A percentile compares a stretch with the other conserved stretches of the same genome.
Evolutionary conservation across 1,284 basidiomycete species (phyloP).

Genomic region (Cryptococcus sp.): DNA sequence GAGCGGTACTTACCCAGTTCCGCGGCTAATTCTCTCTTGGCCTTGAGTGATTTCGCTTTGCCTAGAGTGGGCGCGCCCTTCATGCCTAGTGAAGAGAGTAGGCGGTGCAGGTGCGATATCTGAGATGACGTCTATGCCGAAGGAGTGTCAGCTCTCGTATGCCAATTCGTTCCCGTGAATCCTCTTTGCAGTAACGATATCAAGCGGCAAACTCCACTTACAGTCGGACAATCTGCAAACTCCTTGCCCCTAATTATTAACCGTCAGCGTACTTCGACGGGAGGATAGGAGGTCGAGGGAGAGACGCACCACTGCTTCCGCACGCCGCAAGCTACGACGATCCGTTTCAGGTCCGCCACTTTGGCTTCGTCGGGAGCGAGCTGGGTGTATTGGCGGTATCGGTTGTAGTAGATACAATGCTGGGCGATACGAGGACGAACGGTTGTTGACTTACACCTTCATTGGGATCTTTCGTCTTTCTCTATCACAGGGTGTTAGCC

Average conservation of each 20-base stretch:
- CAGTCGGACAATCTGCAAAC: slow-evolving; percentile 63
- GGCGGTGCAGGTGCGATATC: slow-evolving; percentile 64
- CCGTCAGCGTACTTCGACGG: neutral
- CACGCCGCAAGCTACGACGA: slow-evolving; percentile 75
- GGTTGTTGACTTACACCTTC: slow-evolving; percentile 31
- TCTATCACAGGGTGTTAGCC: neutral
- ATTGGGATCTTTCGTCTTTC: slow-evolving; percentile 30
- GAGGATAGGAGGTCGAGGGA: neutral
- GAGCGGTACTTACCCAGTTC: slow-evolving; percentile 66
- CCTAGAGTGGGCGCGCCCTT: slow-evolving; percentile 71
- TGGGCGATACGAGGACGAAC: neutral
- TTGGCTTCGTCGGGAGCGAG: slow-evolving; percentile 41
- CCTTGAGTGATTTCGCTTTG: slow-evolving; percentile 72
- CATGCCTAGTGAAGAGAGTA: slow-evolving; percentile 76
- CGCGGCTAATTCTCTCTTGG: slow-evolving; percentile 69
- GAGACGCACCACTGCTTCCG: slow-evolving; percentile 71
- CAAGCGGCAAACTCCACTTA: slow-evolving; percentile 10
- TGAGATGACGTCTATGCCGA: slow-evolving; percentile 61
- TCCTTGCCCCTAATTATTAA: slow-evolving; percentile 59
- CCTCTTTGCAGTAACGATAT: neutral
- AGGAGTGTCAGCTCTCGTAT: slow-evolving; percentile 2
- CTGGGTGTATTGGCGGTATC: slow-evolving; percentile 15
- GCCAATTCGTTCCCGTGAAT: neutral
- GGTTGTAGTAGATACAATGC: no score
- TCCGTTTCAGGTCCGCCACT: slow-evolving; percentile 48